These are phyloP conservation scores for Pulveroboletus sp. DNA, from an alignment of 768 basidiomycete genomes.

Conservation along the genomic window DNA sequence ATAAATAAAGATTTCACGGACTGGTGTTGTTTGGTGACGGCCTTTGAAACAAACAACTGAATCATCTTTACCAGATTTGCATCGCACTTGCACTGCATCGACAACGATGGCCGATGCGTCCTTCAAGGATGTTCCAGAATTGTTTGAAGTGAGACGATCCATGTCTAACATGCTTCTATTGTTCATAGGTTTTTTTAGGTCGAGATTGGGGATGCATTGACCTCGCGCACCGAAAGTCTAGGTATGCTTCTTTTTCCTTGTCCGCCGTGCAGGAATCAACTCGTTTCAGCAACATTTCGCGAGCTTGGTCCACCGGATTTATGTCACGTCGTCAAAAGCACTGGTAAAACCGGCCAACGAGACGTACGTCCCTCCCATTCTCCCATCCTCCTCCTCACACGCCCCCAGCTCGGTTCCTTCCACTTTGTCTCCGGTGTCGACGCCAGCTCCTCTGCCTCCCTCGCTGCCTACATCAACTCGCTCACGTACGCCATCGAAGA, in stretches of 20 bases:
- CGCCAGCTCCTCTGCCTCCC: constrained; percentile 94
- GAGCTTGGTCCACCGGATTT: constrained; percentile 98
- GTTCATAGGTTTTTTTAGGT: constrained; percentile 45
- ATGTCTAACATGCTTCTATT: neutral
- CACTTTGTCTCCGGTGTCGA: constrained; percentile 99
- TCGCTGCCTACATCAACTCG: constrained; percentile 98
- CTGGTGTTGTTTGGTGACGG: constrained; percentile 26
- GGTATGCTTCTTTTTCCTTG: constrained; percentile 49
- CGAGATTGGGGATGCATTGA: constrained; percentile 86
- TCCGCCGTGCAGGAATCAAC: neutral
- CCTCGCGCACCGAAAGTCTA: constrained; percentile 87
- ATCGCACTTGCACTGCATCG: constrained; percentile 1
- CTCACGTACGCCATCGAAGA: constrained; percentile 96
- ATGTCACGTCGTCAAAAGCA: constrained; percentile 92
- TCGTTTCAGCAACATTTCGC: constrained; percentile 76
- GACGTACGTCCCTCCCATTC: constrained; percentile 58
- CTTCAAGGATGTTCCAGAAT: constrained; percentile 93
- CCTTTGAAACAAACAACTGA: constrained; percentile 19
- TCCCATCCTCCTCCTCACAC: neutral
- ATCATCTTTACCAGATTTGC: neutral
- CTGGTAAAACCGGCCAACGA: constrained; percentile 76
- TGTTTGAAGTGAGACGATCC: constrained; percentile 74
- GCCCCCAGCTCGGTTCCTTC: constrained; percentile 82
- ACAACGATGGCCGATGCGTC: constrained; percentile 61
- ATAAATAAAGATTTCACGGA: constrained; percentile 9